Evolutionary conservation across 371 early-diverging fungal genomes (phyloP).

Genomic region (Neoconidiobolus thromboides): DNA sequence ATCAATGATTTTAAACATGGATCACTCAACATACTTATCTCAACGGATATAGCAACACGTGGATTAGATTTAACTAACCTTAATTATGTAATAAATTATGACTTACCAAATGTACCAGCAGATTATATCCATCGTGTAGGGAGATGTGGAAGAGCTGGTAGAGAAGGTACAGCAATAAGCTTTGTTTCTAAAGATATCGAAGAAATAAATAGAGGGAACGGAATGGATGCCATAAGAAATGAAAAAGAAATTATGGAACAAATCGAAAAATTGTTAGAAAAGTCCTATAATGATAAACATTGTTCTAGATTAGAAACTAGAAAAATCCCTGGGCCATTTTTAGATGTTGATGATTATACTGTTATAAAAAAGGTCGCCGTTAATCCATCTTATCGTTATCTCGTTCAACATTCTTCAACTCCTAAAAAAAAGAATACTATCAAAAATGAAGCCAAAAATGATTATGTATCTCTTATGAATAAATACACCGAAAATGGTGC

Average conservation of each 20-base stretch:
- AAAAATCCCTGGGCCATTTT: conserved; percentile 6
- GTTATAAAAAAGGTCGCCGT: background rate
- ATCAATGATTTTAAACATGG: background rate
- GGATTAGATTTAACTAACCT: conserved; percentile 1
- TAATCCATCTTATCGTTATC: background rate
- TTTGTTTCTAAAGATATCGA: conserved; percentile 1
- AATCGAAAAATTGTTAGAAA: background rate
- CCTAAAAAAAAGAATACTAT: background rate
- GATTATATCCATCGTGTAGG: conserved; percentile 5
- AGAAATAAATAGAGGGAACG: background rate
- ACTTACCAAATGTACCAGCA: background rate
- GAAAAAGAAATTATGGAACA: background rate
- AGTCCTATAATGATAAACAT: background rate
- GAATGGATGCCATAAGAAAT: background rate
- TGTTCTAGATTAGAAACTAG: background rate
- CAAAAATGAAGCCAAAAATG: background rate
- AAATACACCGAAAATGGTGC: background rate
- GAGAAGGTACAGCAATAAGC: background rate
- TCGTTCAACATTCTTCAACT: background rate
- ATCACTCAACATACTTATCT: background rate
- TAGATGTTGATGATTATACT: background rate
- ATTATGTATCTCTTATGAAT: background rate
- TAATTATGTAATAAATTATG: conserved; percentile 4
- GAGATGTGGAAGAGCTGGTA: background rate
- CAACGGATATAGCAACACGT: conserved; percentile 3